Base-by-base conservation (phyloP, 1,284 basidiomycete genomes). In the Austroboletus novae-zelandiae region DNA sequence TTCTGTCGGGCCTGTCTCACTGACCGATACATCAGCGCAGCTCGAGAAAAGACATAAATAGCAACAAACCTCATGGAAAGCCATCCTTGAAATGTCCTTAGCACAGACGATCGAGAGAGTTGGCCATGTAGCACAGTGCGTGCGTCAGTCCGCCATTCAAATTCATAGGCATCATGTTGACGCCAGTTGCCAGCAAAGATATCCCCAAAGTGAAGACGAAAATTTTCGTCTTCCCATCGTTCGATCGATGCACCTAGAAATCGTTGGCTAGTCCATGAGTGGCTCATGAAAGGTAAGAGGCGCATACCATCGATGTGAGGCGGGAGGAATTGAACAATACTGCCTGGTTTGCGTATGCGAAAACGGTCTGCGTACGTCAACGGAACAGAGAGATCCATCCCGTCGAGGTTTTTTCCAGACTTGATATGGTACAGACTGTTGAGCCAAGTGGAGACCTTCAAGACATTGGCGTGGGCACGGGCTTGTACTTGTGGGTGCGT, bases 81-180 rank as follows among this genome's bases (percentile, higher is more conserved):
- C 84, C 85, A 86, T 29, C 88, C 89, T 65, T 94, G 91, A 71
- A 89, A 89, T 0, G 89, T 87, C 44, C 91, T 74, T 69, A 93
- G 91, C 5, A 94, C 80, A 32, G 72, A 81, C 9, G 81, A 71
- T 73, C 83, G 83, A 57, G 74, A 78, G 4, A 79, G 76, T 15
- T 83, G 67, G 34, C 78, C 73, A 61, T 88, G 86, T 42, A 88
- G 57, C 18, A 83, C 84, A 31, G 70, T 81, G 23, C 77, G 69
- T 3, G 83, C 85, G 43, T 80, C 67, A 40, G 89, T 69, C 15
- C 86, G 77, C 29, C 77, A 75, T 44, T 76, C 75, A 6, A 89
- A 68, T 32, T 81, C 80, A 58, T 83, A 90, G 3, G 88, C 81
- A 66, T 91, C 84, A 61, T 91, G 84, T 29, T 77, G 71, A 23